phyloP scores from a whole-genome alignment of 495 filamentous ascomycete genomes.

The Hypoxylon fragiforme region DNA sequence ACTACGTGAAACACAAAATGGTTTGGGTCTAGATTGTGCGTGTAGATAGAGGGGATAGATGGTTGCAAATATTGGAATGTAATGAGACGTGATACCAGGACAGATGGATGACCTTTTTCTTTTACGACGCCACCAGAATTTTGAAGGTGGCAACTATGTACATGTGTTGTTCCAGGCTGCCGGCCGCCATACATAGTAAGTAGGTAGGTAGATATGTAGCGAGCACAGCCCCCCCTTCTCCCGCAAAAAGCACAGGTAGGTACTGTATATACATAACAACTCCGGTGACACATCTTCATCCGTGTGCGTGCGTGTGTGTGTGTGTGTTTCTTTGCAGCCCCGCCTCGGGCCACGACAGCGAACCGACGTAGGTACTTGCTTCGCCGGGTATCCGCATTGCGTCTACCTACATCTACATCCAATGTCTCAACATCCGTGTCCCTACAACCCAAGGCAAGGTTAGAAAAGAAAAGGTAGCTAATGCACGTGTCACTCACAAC shows the following conservation, averaged over 20 bases:
- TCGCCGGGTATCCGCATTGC: slow-evolving; percentile 22
- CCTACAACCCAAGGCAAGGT: slow-evolving; percentile 2
- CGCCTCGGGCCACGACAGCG: slow-evolving; percentile 22
- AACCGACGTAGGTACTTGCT: slow-evolving; percentile 22
- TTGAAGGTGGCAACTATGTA: neutral
- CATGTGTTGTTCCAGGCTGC: too few relatives aligned
- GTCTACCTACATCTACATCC: slow-evolving; percentile 6
- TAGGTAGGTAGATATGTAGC: too few relatives aligned
- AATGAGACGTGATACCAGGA: too few relatives aligned
- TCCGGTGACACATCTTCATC: slow-evolving; percentile 10
- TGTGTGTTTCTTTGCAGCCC: slow-evolving; percentile 4
- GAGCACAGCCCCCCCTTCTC: slow-evolving; percentile 29
- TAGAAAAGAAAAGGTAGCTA: neutral
- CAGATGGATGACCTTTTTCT: too few relatives aligned
- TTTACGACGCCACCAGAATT: too few relatives aligned
- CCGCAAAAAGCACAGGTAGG: too few relatives aligned
- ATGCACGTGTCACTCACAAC: slow-evolving; percentile 7
- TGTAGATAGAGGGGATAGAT: neutral
- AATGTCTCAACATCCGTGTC: slow-evolving; percentile 5
- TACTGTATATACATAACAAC: too few relatives aligned
- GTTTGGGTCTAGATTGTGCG: too few relatives aligned
- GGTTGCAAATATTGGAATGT: neutral
- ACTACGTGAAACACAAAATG: too few relatives aligned
- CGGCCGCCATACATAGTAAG: too few relatives aligned
- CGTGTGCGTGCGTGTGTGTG: too few relatives aligned